Percentiles rank a stretch among this genome's conserved stretches.
Conservation (phyloP, 2,329 filamentous ascomycete species). For the Juglanconis sp. region DNA sequence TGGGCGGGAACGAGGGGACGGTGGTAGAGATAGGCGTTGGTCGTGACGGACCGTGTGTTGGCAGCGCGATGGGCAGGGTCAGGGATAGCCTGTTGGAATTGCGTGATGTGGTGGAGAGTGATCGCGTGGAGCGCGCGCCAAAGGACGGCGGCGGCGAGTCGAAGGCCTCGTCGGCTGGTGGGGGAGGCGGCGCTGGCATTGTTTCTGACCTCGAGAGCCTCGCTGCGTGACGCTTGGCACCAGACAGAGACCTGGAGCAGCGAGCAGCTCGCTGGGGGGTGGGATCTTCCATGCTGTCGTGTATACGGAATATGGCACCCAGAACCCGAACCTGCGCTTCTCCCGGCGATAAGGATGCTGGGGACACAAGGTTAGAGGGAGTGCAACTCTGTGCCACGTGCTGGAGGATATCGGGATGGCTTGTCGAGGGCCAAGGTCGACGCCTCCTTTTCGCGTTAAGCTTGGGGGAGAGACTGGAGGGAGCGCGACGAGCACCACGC, state of each 20-base stretch:
- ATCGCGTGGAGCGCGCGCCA: constrained; percentile 46
- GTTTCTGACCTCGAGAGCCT: constrained; percentile 30
- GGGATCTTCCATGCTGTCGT: constrained; percentile 24
- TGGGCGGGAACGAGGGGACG: constrained; percentile 43
- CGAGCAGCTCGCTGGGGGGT: constrained; percentile 17
- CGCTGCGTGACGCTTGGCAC: constrained; percentile 11
- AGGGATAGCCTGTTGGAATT: constrained; percentile 58
- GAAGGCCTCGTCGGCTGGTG: constrained; percentile 34
- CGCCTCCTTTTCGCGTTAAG: constrained; percentile 24
- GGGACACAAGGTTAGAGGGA: not conserved
- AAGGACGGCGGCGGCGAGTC: constrained; percentile 28
- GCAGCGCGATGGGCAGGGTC: constrained; percentile 58
- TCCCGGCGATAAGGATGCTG: not conserved
- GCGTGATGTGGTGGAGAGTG: constrained; percentile 51
- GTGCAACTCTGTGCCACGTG: constrained; percentile 22
- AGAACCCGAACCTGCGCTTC: constrained; percentile 13
- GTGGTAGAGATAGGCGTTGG: constrained; percentile 46
- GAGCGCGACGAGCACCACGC: constrained; percentile 29
- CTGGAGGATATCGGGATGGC: constrained; percentile 21
- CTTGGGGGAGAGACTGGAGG: constrained; percentile 36
- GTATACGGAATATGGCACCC: constrained; percentile 21
- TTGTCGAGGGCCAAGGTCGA: constrained; percentile 20
- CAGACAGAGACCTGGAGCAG: constrained; percentile 12
- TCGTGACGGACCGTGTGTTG: constrained; percentile 49
- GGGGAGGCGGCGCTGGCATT: constrained; percentile 35